phyloP scores from a whole-genome alignment of 179 eudicot species.

The Dionaea muscipula region DNA sequence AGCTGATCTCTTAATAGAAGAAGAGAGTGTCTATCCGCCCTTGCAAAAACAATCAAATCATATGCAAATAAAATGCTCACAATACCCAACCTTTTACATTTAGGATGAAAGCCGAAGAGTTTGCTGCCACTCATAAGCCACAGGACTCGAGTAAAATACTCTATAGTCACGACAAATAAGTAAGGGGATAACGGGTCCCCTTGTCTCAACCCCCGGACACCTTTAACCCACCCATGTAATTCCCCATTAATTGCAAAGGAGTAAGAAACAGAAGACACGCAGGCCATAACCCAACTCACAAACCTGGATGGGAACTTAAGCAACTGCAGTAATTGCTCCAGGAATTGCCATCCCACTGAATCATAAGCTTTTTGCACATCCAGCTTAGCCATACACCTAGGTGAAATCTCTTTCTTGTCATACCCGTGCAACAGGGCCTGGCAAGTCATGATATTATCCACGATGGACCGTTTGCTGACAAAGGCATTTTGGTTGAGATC shows the following conservation, averaged over 20 bases:
- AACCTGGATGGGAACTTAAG: neutral
- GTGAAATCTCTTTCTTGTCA: too few relatives aligned
- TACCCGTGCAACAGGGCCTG: neutral
- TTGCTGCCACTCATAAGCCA: too few relatives aligned
- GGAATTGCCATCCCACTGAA: neutral
- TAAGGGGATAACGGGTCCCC: neutral
- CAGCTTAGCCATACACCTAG: neutral
- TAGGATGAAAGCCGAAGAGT: too few relatives aligned
- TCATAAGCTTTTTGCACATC: slow-evolving; percentile 5
- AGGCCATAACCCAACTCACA: neutral
- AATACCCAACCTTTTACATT: too few relatives aligned
- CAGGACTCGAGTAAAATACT: neutral
- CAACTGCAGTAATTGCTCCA: neutral
- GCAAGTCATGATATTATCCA: neutral
- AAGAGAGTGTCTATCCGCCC: too few relatives aligned
- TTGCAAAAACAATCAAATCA: too few relatives aligned
- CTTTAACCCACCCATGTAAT: neutral
- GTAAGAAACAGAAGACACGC: neutral
- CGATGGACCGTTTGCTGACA: neutral
- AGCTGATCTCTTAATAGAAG: neutral
- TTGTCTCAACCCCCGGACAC: neutral
- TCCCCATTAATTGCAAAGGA: neutral
- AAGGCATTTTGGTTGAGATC: neutral
- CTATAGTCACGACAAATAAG: neutral
- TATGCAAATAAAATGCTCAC: too few relatives aligned